A percentile compares a stretch with the other conserved stretches of the same genome.
Conservation (phyloP, 2,329 filamentous ascomycete species). For the Bretziella fagacearum region DNA sequence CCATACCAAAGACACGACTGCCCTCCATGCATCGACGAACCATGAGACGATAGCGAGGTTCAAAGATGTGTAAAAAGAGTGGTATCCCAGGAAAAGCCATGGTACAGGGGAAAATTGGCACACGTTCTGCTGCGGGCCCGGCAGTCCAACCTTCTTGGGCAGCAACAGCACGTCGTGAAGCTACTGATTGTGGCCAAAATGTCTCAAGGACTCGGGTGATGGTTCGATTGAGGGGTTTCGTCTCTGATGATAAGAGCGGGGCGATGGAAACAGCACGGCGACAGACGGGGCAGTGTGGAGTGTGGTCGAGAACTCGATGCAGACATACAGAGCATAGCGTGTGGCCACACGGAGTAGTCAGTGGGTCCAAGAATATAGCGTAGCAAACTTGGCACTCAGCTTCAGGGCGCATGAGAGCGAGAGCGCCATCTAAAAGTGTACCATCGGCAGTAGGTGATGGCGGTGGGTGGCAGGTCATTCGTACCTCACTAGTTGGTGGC, state of each 20-base stretch:
- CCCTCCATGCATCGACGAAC: constrained; percentile 60
- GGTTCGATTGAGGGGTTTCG: constrained; percentile 41
- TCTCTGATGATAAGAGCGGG: constrained; percentile 22
- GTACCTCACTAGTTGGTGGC: no score
- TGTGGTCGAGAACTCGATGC: constrained; percentile 58
- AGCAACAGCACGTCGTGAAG: constrained; percentile 37
- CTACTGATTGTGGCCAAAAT: constrained; percentile 53
- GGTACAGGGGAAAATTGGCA: constrained; percentile 67
- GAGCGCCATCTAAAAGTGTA: constrained; percentile 37
- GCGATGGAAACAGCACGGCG: constrained; percentile 48
- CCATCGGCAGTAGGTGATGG: no score
- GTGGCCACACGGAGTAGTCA: constrained; percentile 76
- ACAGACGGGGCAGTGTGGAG: constrained; percentile 64
- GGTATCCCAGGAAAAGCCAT: constrained; percentile 68
- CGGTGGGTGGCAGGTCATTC: no score
- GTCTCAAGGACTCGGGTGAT: constrained; percentile 45
- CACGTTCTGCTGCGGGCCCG: constrained; percentile 17
- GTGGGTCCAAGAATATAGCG: constrained; percentile 59
- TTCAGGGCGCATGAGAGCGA: constrained; percentile 46
- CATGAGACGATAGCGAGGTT: constrained; percentile 84
- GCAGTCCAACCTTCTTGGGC: constrained; percentile 38
- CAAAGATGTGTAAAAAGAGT: constrained; percentile 80
- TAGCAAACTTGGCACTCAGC: constrained; percentile 85
- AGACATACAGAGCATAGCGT: constrained; percentile 76
- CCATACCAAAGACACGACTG: constrained; percentile 68